Evolutionary conservation across 805 yeast species (phyloP).

Genomic region (Lipomyces oligophaga): DNA sequence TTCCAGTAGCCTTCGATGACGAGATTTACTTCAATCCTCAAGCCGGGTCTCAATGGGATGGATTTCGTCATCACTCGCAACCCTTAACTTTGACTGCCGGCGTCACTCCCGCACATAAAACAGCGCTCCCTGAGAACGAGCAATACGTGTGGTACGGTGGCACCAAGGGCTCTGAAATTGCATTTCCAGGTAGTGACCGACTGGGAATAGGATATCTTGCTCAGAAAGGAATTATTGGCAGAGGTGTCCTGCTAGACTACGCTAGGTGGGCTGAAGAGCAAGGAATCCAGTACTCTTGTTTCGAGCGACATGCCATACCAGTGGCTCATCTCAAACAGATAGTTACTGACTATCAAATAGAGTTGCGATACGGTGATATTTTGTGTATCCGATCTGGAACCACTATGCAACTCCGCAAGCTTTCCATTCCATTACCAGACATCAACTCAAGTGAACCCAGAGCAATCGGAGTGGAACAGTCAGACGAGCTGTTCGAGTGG

Average conservation of each 20-base stretch:
- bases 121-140: background rate
- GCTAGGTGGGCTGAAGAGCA: slow-evolving; percentile 31
- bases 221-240: slow-evolving; percentile 32
- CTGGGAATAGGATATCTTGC: slow-evolving; percentile 32
- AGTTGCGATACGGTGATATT: slow-evolving; percentile 31
- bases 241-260: slow-evolving; percentile 34
- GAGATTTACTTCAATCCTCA: slow-evolving; percentile 35
- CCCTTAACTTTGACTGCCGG: slow-evolving; percentile 18
- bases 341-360: slow-evolving; percentile 22
- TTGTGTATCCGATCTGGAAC: slow-evolving; percentile 32
- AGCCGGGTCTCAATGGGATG: slow-evolving; percentile 38
- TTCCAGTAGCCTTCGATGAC: slow-evolving; percentile 31
- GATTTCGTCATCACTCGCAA: slow-evolving; percentile 31
- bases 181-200: slow-evolving; percentile 3
- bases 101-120: slow-evolving; percentile 4
- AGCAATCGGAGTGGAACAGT: slow-evolving; percentile 29
- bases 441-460: slow-evolving; percentile 27
- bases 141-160: slow-evolving; percentile 18
- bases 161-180: slow-evolving; percentile 4
- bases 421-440: too few species aligned
- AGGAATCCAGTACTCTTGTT: slow-evolving; percentile 27
- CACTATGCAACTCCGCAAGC: slow-evolving; percentile 15
- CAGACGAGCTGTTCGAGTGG: slow-evolving; percentile 31
- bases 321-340: slow-evolving; percentile 25
- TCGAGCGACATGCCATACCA: slow-evolving; percentile 24